Base-by-base conservation (phyloP, 257 asterid species). In the Rehmannia glutinosa region DNA sequence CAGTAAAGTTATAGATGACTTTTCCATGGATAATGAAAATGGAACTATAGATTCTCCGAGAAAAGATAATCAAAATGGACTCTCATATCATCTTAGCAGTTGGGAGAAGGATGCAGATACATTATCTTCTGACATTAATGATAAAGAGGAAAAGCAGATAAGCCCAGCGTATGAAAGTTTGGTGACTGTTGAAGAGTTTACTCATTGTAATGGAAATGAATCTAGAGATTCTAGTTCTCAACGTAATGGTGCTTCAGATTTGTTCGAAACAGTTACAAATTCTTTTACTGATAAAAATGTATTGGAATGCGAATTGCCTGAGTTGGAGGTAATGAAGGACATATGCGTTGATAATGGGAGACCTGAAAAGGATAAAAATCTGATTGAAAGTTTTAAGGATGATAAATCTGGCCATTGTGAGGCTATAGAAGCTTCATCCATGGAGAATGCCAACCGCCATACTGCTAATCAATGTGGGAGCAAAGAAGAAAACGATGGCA, bases 341-440 rank as follows among this genome's bases (percentile, higher is more conserved):
- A 92, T 92, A 62, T 80, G 98, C 25, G 75, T 92, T 10, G 98
- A 92, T 35, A 90, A 86, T 64, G 91, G 97, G 62, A 58, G 71
- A 78, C 83, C 83, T 46, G 67, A 59, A 13, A 80, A 73, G 25
- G 89, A 75, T 24, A 75, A 81, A 65, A 58, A 30, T 61, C 69
- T 73, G 71, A 62, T 49, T 21, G 84, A 72, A 43, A 73, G 49
- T 68, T 39, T 23, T 60, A 64, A 78, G 46, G 77, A 75, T 65
- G 86, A 62, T 59, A 73, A 73, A 61, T 27, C 60, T 20, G 75
- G 62, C 21, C 36, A 8, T n/a, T 30, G 33, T 45, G 72, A 63
- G 75, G 69, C 69, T 12, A 33, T 54, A 42, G 63, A 60, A 52
- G 35, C 54, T 38, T 32, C 74, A 25, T 56, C 78, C 1, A 28